Conservation (phyloP, 2,329 filamentous ascomycete species). For the Arthrocladium fulminans region DNA sequence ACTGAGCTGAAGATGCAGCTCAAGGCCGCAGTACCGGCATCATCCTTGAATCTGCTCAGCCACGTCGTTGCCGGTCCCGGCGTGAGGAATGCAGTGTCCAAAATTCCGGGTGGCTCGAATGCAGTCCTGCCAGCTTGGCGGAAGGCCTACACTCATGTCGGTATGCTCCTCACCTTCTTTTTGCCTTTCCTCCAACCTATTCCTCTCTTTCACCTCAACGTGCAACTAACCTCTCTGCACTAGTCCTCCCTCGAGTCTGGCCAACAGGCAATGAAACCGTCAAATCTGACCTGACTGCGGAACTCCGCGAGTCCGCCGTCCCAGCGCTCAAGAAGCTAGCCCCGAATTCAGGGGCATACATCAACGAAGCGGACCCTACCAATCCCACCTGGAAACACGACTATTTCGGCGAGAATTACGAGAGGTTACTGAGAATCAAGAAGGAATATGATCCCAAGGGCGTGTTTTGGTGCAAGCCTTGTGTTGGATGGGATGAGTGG, state of each 20-base stretch:
- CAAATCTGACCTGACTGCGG: constrained; percentile 12
- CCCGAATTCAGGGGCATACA: constrained; percentile 24
- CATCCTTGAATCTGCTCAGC: constrained; percentile 8
- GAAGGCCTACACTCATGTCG: constrained; percentile 25
- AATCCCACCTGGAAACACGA: constrained; percentile 32
- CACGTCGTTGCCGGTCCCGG: constrained; percentile 22
- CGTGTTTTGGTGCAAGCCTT: constrained; percentile 24
- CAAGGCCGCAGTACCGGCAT: not conserved
- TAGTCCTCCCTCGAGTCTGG: constrained; percentile 15
- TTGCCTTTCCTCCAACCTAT: not conserved
- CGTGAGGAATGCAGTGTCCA: constrained; percentile 23
- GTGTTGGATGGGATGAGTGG: constrained; percentile 26
- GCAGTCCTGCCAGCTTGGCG: constrained; percentile 29
- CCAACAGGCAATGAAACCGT: constrained; percentile 14
- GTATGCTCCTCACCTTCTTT: constrained; percentile 9
- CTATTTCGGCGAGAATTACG: constrained; percentile 34
- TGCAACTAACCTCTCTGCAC: not conserved
- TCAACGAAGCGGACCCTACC: constrained; percentile 31
- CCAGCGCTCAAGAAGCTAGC: constrained; percentile 24
- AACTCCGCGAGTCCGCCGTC: constrained; percentile 15
- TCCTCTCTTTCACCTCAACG: not conserved
- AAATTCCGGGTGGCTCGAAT: constrained; percentile 22
- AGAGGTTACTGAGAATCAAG: constrained; percentile 25
- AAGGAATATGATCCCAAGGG: constrained; percentile 25
- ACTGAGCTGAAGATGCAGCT: not conserved